Evolutionary conservation across 495 filamentous ascomycete species (phyloP).

Genomic region (Xylaria flabelliformis): DNA sequence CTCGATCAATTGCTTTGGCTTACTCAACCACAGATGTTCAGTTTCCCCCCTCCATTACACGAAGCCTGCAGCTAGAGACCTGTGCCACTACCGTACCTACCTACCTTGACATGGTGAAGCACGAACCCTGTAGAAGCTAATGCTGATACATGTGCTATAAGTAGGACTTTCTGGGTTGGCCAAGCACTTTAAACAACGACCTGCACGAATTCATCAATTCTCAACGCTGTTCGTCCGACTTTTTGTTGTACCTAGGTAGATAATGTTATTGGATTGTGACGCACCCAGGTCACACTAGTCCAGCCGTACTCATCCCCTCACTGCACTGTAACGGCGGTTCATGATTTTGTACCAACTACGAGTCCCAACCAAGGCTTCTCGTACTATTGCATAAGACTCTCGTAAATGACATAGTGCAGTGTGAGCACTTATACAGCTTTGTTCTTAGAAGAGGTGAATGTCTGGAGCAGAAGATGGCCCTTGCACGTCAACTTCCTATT

Average conservation of each 20-base stretch:
- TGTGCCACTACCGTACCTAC: background rate
- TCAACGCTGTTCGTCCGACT: background rate
- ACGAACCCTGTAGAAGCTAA: background rate
- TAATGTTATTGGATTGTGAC: background rate
- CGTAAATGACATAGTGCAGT: background rate
- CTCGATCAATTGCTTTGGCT: background rate
- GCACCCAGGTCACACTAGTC: background rate
- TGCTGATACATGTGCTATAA: background rate
- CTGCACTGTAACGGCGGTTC: background rate
- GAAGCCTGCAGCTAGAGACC: conserved; percentile 2
- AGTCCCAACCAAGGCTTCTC: background rate
- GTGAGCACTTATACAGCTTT: background rate
- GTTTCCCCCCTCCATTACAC: conserved; percentile 10
- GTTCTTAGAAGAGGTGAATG: background rate
- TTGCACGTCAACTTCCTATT: conserved; percentile 15
- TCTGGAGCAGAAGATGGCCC: background rate
- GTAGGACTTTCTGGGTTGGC: background rate
- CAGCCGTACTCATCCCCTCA: background rate
- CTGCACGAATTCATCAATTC: background rate
- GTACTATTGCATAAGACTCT: background rate
- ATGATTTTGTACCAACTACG: background rate
- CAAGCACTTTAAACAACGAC: background rate
- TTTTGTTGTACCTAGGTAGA: background rate
- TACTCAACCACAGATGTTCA: conserved; percentile 2
- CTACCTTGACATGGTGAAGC: background rate